Conservation (phyloP, 768 basidiomycete genomes). For the Collybia nuda region DNA sequence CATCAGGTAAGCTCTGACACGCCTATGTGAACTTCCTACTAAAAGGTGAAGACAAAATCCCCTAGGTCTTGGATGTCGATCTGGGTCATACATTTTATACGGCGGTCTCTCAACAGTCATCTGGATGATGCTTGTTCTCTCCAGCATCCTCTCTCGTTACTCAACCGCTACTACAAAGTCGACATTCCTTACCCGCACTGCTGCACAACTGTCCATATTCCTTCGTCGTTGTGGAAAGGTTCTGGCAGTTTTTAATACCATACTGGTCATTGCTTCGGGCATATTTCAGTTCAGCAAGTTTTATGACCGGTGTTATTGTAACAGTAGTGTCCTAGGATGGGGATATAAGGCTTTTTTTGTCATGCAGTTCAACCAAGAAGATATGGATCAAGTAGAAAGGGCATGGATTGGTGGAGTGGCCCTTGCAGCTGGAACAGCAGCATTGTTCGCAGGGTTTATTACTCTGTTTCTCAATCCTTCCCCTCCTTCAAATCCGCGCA, state of each 20-base stretch:
- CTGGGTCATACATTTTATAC: conserved; percentile 28
- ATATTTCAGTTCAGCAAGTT: conserved; percentile 23
- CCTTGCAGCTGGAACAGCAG: conserved; percentile 7
- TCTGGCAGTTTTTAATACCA: conserved; percentile 26
- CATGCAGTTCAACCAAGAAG: conserved; percentile 14
- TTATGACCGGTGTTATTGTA: conserved; percentile 28
- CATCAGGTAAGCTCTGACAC: conserved; percentile 13
- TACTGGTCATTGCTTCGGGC: conserved; percentile 27
- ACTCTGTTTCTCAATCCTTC: conserved; percentile 7
- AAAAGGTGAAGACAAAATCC: neutral
- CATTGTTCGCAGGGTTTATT: conserved; percentile 4
- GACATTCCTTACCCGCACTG: conserved; percentile 1
- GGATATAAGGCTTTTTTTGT: conserved; percentile 26
- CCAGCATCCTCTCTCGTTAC: conserved; percentile 27
- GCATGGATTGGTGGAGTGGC: conserved; percentile 9
- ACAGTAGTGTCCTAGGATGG: conserved; percentile 27
- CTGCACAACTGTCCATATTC: conserved; percentile 18
- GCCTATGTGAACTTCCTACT: neutral
- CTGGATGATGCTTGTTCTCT: conserved; percentile 27
- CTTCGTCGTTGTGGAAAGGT: conserved; percentile 29
- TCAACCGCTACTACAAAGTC: conserved; percentile 7
- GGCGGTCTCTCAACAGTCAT: conserved; percentile 27
- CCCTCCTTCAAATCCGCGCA: no score
- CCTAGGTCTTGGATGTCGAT: conserved; percentile 32
- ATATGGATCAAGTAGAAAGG: conserved; percentile 4